phyloP scores from a whole-genome alignment of 441 rosid genomes.

The Jatropha podagrica region DNA sequence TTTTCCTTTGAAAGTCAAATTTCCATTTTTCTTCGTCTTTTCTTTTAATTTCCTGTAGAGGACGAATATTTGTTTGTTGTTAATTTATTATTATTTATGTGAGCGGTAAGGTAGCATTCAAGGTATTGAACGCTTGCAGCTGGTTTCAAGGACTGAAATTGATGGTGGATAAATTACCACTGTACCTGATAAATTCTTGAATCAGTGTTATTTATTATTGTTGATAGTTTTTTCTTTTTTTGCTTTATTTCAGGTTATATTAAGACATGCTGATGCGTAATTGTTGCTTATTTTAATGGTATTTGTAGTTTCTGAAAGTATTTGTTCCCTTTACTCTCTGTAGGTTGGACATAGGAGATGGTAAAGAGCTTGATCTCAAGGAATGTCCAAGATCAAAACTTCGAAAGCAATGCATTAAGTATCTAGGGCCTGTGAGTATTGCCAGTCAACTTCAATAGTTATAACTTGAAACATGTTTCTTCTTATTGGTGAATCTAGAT shows the following conservation, averaged over 20 bases:
- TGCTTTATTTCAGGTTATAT: neutral
- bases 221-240: neutral
- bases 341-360: conserved; percentile 93
- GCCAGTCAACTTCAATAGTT: neutral
- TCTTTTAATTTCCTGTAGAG: too few species aligned
- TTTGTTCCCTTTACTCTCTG: neutral
- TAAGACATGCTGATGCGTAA: neutral
- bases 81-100: neutral
- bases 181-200: too few species aligned
- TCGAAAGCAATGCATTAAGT: conserved; percentile 73
- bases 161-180: too few species aligned
- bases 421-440: conserved; percentile 80
- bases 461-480: neutral
- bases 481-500: conserved; percentile 1
- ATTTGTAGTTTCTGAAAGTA: conserved; percentile 1
- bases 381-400: conserved; percentile 67
- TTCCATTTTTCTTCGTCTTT: neutral
- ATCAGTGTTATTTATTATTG: neutral
- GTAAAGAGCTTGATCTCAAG: conserved; percentile 66
- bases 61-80: neutral
- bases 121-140: too few species aligned
- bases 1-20: neutral
- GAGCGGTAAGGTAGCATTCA: too few species aligned
- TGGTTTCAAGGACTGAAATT: too few species aligned
- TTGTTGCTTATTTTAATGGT: neutral